A percentile compares a stretch with the other conserved stretches of the same genome.
Conservation (phyloP, 108 stramenopile genomes). For the Conticribra guillardii region DNA sequence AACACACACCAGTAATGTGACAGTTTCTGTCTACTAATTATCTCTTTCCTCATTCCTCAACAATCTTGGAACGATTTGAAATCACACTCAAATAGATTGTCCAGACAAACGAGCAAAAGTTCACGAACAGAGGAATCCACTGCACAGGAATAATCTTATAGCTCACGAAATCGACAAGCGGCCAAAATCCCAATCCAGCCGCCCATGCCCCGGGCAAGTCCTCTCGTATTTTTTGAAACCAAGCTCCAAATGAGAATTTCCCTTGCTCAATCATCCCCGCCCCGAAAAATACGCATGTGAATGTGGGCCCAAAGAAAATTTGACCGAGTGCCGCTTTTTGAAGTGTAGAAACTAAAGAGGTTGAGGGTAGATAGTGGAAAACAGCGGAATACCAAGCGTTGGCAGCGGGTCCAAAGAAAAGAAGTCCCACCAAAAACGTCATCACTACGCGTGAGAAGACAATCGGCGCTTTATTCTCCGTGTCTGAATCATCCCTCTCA, state of each 20-base stretch:
- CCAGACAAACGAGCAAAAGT: conserved; percentile 84
- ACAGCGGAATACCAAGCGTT: conserved; percentile 85
- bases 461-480: conserved; percentile 11
- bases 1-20: too few species aligned
- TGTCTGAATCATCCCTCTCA: conserved; percentile 39
- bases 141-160: conserved; percentile 70
- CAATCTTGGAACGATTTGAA: conserved; percentile 51
- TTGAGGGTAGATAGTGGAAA: conserved; percentile 62
- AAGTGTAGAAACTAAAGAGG: conserved; percentile 66
- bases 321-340: conserved; percentile 87
- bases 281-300: conserved; percentile 88
- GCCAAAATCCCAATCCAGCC: conserved; percentile 86
- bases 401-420: conserved; percentile 89
- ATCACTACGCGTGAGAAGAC: conserved; percentile 57
- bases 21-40: too few species aligned
- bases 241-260: conserved; percentile 58
- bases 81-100: conserved; percentile 85
- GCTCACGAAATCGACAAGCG: conserved; percentile 83
- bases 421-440: conserved; percentile 66
- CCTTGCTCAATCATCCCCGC: conserved; percentile 64
- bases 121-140: conserved; percentile 85
- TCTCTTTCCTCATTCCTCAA: too few species aligned
- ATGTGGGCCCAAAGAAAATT: conserved; percentile 84
- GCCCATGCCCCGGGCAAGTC: conserved; percentile 85
- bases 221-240: conserved; percentile 65